Evolutionary conservation across 108 stramenopile species (phyloP).

Genomic region (Stephanodiscus triporus): DNA sequence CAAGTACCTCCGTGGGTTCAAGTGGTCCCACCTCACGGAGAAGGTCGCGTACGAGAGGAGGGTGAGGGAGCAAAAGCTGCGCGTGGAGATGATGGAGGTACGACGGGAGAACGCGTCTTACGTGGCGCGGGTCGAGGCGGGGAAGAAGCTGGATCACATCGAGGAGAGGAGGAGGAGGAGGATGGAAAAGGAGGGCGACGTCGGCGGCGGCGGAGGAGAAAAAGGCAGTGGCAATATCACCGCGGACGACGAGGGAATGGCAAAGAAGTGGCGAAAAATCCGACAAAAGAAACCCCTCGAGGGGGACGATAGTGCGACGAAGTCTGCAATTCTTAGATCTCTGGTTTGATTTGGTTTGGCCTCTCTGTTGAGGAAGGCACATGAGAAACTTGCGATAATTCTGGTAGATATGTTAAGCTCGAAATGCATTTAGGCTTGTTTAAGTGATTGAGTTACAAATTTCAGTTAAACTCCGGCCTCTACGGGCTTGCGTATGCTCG

Average conservation of each 20-base stretch:
- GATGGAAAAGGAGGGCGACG: conserved; percentile 33
- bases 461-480: background rate
- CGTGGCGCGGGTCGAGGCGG: conserved; percentile 88
- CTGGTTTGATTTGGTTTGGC: conserved; percentile 20
- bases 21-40: conserved; percentile 97
- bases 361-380: too few relatives aligned
- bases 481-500: conserved; percentile 2
- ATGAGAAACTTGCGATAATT: too few relatives aligned
- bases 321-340: conserved; percentile 45
- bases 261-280: conserved; percentile 46
- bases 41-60: conserved; percentile 96
- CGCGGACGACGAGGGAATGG: conserved; percentile 33
- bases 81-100: conserved; percentile 91
- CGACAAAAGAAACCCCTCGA: conserved; percentile 61
- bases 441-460: too few relatives aligned
- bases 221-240: background rate
- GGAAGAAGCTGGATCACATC: conserved; percentile 86
- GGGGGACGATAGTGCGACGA: conserved; percentile 39
- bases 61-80: conserved; percentile 88
- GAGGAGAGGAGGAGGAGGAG: conserved; percentile 87
- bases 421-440: too few relatives aligned
- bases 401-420: too few relatives aligned
- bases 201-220: background rate
- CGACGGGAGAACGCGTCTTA: conserved; percentile 91
- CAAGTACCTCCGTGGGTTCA: conserved; percentile 93